Base-by-base conservation (phyloP, 2,329 filamentous ascomycete genomes). In the Curvularia verruculosa region DNA sequence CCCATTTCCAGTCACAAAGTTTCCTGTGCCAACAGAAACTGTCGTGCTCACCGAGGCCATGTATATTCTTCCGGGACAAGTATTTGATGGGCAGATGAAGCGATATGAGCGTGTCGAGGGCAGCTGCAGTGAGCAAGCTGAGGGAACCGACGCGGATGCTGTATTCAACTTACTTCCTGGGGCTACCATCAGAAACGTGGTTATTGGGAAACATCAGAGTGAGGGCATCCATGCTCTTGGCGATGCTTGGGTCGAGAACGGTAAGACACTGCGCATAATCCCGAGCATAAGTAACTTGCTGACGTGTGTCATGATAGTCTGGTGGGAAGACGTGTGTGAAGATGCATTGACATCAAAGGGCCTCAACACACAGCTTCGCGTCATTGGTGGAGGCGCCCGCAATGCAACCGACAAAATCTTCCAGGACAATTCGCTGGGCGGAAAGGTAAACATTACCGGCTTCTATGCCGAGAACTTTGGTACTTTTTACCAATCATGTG, bases 291-390 rank as follows among this genome's bases (percentile, higher is more conserved):
- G 0, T 12, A 2, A 50, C 10, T 37, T 18, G 18, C 57, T 66
- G 45, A 64, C 39, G 4, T 31, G 13, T 2, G 23, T 5, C 31
- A 5, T 13, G 10, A 51, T 5, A 68, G 66, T 69, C 3, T 69
- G 66, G 66, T 69, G 66, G 66, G 66, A 69, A 54, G 66, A 69
- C 8, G 66, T 69, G 19, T 69, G 66, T 34, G 66, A 69, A 46
- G 66, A 69, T 43, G 66, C 66, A 3, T 48, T 69, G 15, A 69
- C 66, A 5, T 62, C 58, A 24, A 69, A 69, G 45, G 66, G 66
- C 24, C 58, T 69, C 37, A 69, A 69, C 47, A 69, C 66, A 1
- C 66, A 69, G 37, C 65, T 69, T 21, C 66, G 66, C 4, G 66
- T 69, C 24, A 69, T 69, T 26, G 66, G 66, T n/a, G 66, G 66